Percentiles rank a stretch among this genome's conserved stretches.
phyloP scores from a whole-genome alignment of 2,329 filamentous ascomycete genomes.

The Diaporthe longicolla region DNA sequence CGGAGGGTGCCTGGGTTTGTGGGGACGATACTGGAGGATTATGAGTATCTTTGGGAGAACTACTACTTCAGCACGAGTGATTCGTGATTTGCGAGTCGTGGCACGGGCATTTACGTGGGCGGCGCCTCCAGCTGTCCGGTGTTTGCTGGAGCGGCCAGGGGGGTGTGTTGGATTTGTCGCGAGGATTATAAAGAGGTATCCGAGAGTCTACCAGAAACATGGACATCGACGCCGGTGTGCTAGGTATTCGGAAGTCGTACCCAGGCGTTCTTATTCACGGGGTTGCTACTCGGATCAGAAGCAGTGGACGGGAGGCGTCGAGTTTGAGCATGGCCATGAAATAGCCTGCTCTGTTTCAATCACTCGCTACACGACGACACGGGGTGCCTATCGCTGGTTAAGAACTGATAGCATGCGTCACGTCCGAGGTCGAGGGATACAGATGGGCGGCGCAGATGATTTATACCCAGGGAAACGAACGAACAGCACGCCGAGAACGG shows the following conservation, averaged over 20 bases:
- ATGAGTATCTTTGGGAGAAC: constrained; percentile 97
- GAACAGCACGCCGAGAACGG: neutral
- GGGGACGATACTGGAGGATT: constrained; percentile 91
- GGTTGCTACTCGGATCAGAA: too few relatives aligned
- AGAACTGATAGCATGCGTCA: too few relatives aligned
- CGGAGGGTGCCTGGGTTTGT: constrained; percentile 85
- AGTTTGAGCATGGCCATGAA: neutral
- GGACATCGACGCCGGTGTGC: neutral
- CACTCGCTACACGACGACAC: neutral
- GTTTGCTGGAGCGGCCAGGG: neutral
- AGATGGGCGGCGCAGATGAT: neutral
- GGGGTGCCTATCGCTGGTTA: neutral
- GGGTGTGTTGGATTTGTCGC: neutral
- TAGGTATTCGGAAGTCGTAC: too few relatives aligned
- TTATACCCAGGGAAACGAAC: neutral
- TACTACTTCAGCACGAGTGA: constrained; percentile 86
- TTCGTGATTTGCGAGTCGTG: constrained; percentile 41
- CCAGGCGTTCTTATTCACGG: neutral
- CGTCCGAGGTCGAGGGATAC: neutral
- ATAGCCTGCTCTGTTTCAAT: neutral
- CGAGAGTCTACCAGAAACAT: too few relatives aligned
- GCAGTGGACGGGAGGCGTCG: too few relatives aligned
- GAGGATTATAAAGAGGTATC: neutral
- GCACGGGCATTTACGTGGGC: neutral
- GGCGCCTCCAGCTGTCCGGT: neutral